Conservation (phyloP, 208 protist species). For the Leishmania major region DNA sequence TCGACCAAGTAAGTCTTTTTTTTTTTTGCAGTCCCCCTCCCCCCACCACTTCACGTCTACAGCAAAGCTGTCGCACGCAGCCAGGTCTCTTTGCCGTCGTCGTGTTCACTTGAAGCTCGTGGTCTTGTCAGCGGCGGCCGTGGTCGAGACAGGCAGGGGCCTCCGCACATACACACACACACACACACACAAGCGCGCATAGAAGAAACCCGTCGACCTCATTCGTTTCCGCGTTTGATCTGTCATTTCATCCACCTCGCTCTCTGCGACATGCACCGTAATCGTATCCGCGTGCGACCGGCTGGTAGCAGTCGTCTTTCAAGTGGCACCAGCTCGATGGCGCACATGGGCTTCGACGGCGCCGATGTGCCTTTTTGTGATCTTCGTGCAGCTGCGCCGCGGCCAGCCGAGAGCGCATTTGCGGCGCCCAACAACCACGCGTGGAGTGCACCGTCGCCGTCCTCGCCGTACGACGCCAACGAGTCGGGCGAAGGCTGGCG, state of each 20-base stretch:
- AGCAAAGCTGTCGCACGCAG: background rate
- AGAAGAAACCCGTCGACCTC: background rate
- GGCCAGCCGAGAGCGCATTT: background rate
- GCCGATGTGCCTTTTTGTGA: background rate
- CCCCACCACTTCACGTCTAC: background rate
- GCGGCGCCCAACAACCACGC: background rate
- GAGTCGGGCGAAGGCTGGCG: background rate
- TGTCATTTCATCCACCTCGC: background rate
- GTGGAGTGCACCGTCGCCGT: background rate
- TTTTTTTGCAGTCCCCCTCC: background rate
- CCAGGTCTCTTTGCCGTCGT: background rate
- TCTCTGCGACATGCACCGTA: conserved; percentile 19
- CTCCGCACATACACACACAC: background rate
- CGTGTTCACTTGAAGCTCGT: background rate
- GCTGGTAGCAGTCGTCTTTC: conserved; percentile 1
- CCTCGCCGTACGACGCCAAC: background rate
- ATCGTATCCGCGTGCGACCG: conserved; percentile 36
- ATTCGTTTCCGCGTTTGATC: background rate
- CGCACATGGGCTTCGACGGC: background rate
- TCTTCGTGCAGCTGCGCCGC: background rate
- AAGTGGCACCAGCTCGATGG: background rate
- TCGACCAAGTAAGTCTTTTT: background rate
- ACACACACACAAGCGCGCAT: background rate
- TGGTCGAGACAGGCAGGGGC: background rate
- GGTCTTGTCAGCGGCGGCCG: background rate